phyloP scores from a whole-genome alignment of 352 stramenopile species.

The Globisporangium takayamanum region DNA sequence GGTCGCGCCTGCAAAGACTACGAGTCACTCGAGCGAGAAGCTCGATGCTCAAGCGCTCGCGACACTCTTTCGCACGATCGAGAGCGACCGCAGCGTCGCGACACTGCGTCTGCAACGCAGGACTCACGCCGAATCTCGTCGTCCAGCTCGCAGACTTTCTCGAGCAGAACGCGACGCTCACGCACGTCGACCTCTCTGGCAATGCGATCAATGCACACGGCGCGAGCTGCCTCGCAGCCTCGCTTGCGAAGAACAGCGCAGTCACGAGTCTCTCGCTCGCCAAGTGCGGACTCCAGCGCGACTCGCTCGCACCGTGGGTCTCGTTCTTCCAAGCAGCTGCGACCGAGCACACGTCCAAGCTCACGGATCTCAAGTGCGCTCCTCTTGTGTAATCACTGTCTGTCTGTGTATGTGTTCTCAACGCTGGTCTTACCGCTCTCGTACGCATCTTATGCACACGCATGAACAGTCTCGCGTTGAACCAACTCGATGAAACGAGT shows the following conservation, averaged over 20 bases:
- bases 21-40: conserved; percentile 14
- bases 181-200: conserved; percentile 26
- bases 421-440: background rate
- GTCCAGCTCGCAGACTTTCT: conserved; percentile 44
- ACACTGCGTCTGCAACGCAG: conserved; percentile 16
- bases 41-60: conserved; percentile 21
- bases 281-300: conserved; percentile 24
- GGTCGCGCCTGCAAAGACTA: background rate
- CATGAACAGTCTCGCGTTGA: conserved; percentile 20
- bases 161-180: conserved; percentile 33
- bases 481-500: conserved; percentile 35
- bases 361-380: conserved; percentile 21
- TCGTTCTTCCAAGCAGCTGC: conserved; percentile 16
- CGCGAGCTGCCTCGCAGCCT: conserved; percentile 26
- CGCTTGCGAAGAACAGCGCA: conserved; percentile 20
- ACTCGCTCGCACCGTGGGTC: conserved; percentile 24
- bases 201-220: conserved; percentile 33
- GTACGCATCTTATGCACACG: background rate
- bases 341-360: conserved; percentile 11
- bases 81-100: conserved; percentile 8
- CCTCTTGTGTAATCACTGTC: conserved; percentile 4
- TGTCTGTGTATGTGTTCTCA: background rate
- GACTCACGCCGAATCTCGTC: conserved; percentile 31
- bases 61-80: conserved; percentile 17
- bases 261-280: conserved; percentile 21